Percentiles rank a stretch among this genome's conserved stretches.
Evolutionary conservation across 164 flowering plant species (phyloP).

Genomic region (Protea cynaroides): DNA sequence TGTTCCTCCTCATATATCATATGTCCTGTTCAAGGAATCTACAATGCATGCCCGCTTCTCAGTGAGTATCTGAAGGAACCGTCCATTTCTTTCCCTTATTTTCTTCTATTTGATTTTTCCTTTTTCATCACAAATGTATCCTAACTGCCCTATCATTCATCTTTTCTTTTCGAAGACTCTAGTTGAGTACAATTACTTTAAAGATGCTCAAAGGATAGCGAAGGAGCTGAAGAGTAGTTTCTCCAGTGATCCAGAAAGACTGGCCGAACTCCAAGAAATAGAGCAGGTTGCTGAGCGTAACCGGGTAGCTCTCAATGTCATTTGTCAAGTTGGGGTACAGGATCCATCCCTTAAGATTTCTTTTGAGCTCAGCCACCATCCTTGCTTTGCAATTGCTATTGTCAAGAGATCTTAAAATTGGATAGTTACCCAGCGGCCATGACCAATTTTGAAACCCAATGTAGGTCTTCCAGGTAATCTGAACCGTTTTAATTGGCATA

Average conservation of each 20-base stretch:
- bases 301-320: constrained; percentile 66
- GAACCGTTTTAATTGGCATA: neutral
- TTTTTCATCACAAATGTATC: neutral
- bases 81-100: neutral
- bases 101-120: neutral
- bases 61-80: constrained; percentile 36
- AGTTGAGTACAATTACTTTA: constrained; percentile 63
- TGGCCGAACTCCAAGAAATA: constrained; percentile 65
- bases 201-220: constrained; percentile 78
- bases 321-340: constrained; percentile 47
- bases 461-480: neutral
- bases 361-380: constrained; percentile 81
- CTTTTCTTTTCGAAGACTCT: constrained; percentile 33
- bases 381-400: constrained; percentile 68
- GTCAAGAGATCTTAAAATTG: constrained; percentile 71
- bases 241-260: constrained; percentile 58
- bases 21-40: constrained; percentile 53
- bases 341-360: constrained; percentile 77
- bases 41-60: constrained; percentile 49
- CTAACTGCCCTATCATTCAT: neutral
- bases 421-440: neutral
- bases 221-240: constrained; percentile 70
- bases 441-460: constrained; percentile 27
- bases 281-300: constrained; percentile 96
- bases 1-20: constrained; percentile 69